Evolutionary conservation across 2,329 filamentous ascomycete species (phyloP).

Genomic region (Sporothrix euskadiensis): DNA sequence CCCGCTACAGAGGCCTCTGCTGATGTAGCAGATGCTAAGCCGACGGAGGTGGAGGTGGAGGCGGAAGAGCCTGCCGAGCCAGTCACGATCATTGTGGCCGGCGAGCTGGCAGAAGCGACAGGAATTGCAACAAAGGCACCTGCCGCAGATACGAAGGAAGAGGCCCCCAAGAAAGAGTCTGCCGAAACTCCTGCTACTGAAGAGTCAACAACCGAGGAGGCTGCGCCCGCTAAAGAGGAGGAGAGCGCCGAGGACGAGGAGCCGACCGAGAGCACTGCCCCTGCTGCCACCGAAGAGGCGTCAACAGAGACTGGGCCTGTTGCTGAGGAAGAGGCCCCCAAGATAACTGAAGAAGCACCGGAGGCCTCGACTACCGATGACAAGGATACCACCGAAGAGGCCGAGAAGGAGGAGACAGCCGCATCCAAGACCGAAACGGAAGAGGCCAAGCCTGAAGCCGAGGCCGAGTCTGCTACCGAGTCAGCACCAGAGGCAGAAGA

Average conservation of each 20-base stretch:
- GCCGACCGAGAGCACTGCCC: background rate
- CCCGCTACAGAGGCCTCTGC: background rate
- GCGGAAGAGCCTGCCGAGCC: slow-evolving; percentile 6
- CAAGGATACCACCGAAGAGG: background rate
- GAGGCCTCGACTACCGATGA: background rate
- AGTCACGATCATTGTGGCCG: background rate
- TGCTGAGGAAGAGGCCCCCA: background rate
- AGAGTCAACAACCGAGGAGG: background rate
- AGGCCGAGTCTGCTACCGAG: slow-evolving; percentile 12
- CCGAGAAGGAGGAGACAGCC: background rate
- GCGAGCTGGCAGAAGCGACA: slow-evolving; percentile 5
- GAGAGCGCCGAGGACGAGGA: background rate
- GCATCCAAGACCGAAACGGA: background rate
- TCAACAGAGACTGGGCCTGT: background rate
- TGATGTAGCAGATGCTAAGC: background rate
- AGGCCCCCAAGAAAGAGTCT: background rate
- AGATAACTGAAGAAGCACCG: background rate
- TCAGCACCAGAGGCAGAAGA: background rate
- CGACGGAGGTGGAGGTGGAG: background rate
- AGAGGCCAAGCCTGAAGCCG: background rate
- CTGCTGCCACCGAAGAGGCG: background rate
- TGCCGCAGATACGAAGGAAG: background rate
- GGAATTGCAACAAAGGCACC: background rate
- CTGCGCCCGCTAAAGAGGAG: background rate
- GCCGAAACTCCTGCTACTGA: background rate